A percentile compares a stretch with the other conserved stretches of the same genome.
These are phyloP conservation scores for Thelonectria rubi DNA, from an alignment of 2,329 filamentous ascomycete genomes.

Conservation along the genomic window DNA sequence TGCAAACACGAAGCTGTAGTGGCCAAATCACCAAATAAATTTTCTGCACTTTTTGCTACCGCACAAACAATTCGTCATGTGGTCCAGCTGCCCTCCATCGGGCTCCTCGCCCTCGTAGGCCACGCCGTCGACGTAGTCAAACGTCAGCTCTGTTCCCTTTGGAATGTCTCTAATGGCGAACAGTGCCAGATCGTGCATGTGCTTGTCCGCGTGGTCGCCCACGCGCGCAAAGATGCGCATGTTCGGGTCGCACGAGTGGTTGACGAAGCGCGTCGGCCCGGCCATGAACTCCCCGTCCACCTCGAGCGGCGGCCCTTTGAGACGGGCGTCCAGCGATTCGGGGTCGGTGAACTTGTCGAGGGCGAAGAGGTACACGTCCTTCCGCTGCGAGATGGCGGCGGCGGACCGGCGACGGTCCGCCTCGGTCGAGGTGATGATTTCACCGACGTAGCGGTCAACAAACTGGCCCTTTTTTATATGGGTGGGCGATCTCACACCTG, in stretches of 20 bases:
- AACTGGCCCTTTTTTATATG: slow-evolving; percentile 78
- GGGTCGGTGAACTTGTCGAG: slow-evolving; percentile 81
- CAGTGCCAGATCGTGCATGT: slow-evolving; percentile 79
- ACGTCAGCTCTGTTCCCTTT: slow-evolving; percentile 75
- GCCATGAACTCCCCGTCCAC: slow-evolving; percentile 80
- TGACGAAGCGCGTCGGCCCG: slow-evolving; percentile 82
- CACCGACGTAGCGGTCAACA: slow-evolving; percentile 81
- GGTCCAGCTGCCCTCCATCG: slow-evolving; percentile 49
- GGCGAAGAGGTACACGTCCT: slow-evolving; percentile 81
- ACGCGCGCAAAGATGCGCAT: slow-evolving; percentile 81
- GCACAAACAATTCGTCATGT: slow-evolving; percentile 70
- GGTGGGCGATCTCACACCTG: slow-evolving; percentile 71
- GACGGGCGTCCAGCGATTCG: slow-evolving; percentile 62
- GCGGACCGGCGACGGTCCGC: slow-evolving; percentile 70
- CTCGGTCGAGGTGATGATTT: slow-evolving; percentile 71
- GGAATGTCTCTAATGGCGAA: slow-evolving; percentile 75
- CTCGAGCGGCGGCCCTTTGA: slow-evolving; percentile 65
- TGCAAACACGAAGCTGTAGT: neutral
- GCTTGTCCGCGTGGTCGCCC: slow-evolving; percentile 77
- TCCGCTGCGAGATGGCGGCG: slow-evolving; percentile 66
- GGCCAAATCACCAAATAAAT: slow-evolving; percentile 67
- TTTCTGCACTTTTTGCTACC: slow-evolving; percentile 72
- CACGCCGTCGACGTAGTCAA: slow-evolving; percentile 79
- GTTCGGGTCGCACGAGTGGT: slow-evolving; percentile 83
- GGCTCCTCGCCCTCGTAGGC: slow-evolving; percentile 58